Evolutionary conservation across 768 basidiomycete species (phyloP).

Genomic region (Cubamyces lactineus): DNA sequence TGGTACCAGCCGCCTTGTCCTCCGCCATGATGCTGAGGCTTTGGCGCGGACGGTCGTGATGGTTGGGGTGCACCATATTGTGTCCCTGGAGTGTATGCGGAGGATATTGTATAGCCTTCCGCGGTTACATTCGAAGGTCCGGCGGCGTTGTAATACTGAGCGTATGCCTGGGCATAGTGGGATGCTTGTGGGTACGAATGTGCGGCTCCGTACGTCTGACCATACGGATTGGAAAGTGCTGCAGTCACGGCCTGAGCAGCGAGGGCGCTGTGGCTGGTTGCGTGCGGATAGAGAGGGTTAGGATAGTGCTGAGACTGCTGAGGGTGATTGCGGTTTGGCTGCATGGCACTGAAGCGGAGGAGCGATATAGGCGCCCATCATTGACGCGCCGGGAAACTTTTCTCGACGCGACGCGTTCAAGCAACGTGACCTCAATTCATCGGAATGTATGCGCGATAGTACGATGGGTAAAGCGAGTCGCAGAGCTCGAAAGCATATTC

Average conservation of each 20-base stretch:
- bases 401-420: not conserved
- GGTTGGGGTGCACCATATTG: constrained; percentile 14
- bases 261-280: constrained; percentile 4
- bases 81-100: constrained; percentile 34
- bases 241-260: constrained; percentile 31
- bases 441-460: not conserved
- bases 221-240: constrained; percentile 36
- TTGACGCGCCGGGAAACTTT: constrained; percentile 14
- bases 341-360: constrained; percentile 12
- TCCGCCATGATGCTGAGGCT: constrained; percentile 5
- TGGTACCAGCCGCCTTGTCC: constrained; percentile 55
- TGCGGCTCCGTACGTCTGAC: not conserved
- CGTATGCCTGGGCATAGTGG: constrained; percentile 39
- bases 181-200: constrained; percentile 32
- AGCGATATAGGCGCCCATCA: constrained; percentile 2
- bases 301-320: constrained; percentile 3
- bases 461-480: not conserved
- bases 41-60: not conserved
- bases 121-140: constrained; percentile 31
- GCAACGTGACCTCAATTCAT: not conserved
- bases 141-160: constrained; percentile 22
- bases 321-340: constrained; percentile 12
- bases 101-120: constrained; percentile 39
- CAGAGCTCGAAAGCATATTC: constrained; percentile 23
- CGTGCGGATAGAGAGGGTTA: not conserved